These are phyloP conservation scores for Lasiosphaeriaceae sp. DNA, from an alignment of 495 filamentous ascomycete species.

Conservation along the genomic window DNA sequence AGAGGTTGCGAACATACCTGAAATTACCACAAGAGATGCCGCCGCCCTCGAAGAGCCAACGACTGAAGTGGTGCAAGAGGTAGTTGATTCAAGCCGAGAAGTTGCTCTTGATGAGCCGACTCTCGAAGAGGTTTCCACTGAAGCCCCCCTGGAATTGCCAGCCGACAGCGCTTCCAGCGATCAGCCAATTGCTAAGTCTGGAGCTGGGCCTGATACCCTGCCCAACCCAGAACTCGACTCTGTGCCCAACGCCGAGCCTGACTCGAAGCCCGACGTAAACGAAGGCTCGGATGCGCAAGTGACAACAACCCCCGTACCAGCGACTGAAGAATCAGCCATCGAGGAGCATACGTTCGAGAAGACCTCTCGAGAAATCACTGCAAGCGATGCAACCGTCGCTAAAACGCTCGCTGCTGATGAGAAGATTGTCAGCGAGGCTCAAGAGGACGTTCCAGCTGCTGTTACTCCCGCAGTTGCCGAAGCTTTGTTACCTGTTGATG, in stretches of 20 bases:
- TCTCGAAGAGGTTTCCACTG: no score
- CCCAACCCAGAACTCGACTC: slow-evolving; percentile 3
- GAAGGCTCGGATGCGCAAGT: slow-evolving; percentile 1
- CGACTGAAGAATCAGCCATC: background rate
- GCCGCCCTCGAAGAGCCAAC: no score
- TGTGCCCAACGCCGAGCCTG: slow-evolving; percentile 2
- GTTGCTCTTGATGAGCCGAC: no score
- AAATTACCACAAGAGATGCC: no score
- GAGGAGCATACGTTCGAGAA: background rate
- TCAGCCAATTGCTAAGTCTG: background rate
- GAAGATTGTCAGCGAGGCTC: background rate
- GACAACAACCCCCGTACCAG: background rate
- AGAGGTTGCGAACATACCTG: no score
- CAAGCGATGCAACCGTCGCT: slow-evolving; percentile 3
- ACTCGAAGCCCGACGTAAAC: background rate
- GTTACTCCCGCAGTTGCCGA: no score
- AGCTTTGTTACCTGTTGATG: no score
- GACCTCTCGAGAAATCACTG: slow-evolving; percentile 1
- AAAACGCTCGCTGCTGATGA: slow-evolving; percentile 1
- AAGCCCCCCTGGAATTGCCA: background rate
- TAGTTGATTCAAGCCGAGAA: no score
- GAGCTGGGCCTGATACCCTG: slow-evolving; percentile 3
- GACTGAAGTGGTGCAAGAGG: no score
- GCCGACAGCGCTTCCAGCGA: background rate
- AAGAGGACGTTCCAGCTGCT: background rate